Base-by-base conservation (phyloP, 78 protist genomes). In the Polysphondylium violaceum region DNA sequence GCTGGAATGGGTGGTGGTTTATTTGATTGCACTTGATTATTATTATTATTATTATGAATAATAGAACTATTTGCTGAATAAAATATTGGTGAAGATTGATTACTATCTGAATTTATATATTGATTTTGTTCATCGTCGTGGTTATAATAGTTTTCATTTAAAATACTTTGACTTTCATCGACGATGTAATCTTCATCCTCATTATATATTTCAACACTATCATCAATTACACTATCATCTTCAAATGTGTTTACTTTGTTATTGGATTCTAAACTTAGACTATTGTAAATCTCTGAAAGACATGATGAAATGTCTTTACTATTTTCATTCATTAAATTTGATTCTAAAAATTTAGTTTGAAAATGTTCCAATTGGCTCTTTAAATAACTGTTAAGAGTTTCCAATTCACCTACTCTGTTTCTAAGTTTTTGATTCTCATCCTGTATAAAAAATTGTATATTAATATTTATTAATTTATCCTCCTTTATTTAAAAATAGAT, bases 361-460 rank as follows among this genome's bases (percentile, higher is more conserved):
- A 67, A 83, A 58, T 83, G 69, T 58, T 83, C 90, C 29, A 83
- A n/a, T 31, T 83, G 90, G 17, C 36, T 64, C 43, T 83, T 83
- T 31, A 83, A 25, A 43, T 43, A 53, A 1, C 38, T 44, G 69
- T 83, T 83, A 21, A 69, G 16, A 14, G 72, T 1, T 58, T 83
- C 90, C 35, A 83, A 56, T 50, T 83, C 90, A 11, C 38, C 6
- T 21, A 83, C 31, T 41, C 76, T 67, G n/a, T 83, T 67, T 31
- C 58, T 29, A 31, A 83, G 38, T 83, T 38, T 77, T 64, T 8
- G 9, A 69, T 68, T 81, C 21, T 72, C 33, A 31, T 67, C 61
- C 58, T 69, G 31, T 27, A 38, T 12, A 36, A 23, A 1, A 64
- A 64, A n/a, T 56, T 56, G 5, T n/a, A n/a, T n/a, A 56, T 4